Evolutionary conservation across 176 grass and related monocot species (phyloP), one percentile per base, ranked within the genome.

Genomic region (Avena sativa): DNA sequence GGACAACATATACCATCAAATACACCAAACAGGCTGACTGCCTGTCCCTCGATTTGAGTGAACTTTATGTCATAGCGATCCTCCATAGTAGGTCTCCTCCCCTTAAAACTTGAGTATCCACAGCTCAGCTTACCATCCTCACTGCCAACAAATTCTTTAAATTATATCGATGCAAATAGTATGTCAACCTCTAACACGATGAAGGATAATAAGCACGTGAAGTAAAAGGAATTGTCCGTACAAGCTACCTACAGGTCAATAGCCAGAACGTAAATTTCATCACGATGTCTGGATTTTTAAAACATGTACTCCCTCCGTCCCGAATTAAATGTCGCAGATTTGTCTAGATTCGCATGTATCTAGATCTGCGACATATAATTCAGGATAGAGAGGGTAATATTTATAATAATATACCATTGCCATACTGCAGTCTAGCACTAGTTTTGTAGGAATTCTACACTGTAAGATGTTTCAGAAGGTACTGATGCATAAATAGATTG

Each of bases 41-140:
- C 20, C 47, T 86, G 79, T 12, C 63, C 90, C 19, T 92, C 26
- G 43, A 95, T 82, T 43, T 88, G 88, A 67, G 88, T 78, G 38
- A 90, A 84, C 83, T 94, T 94, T 57, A 92, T 79, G 34, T 94
- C 93, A 88, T 89, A 95, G 51, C 84, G 89, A 81, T 98, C 96
- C 79, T 98, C 93, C 96, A 95, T 98, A 82, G 80, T 88, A 81
- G 90, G 47, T 71, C 93, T 91, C 79, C 62, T 83, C 70, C 93
- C 93, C 63, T 74, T 86, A 78, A 88, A 95, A 76, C 92, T 95
- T 36, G 92, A 90, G 78, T 92, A 95, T 75, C 92, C 96, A 73
- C 84, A 98, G 30, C 86, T 88, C 63, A 98, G 32, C 12, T 51
- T 94, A 57, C 88, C 86, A 89, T 91, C 90, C 74, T 91, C 93